Conservation (phyloP, 805 yeast genomes). For the Helenozyma rhizophorensis region DNA sequence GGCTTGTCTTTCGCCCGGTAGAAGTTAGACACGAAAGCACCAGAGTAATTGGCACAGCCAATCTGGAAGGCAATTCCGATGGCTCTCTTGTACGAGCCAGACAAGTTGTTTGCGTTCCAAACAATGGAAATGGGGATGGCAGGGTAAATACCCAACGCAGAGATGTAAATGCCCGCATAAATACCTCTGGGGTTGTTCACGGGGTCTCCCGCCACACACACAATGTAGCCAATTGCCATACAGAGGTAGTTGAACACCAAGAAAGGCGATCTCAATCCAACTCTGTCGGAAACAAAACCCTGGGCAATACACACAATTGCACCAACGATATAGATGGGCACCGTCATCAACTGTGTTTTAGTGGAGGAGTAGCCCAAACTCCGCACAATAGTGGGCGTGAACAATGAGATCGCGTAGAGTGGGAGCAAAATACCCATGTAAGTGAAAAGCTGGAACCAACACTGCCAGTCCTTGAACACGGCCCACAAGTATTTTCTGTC, state of each 20-base stretch:
- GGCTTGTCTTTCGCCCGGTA: conserved; percentile 23
- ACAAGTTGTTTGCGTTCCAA: conserved; percentile 31
- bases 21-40: conserved; percentile 29
- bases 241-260: conserved; percentile 17
- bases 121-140: conserved; percentile 25
- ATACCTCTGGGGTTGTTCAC: conserved; percentile 17
- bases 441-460: conserved; percentile 20
- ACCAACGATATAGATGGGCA: conserved; percentile 37
- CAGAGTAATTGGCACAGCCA: conserved; percentile 32
- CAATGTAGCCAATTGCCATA: conserved; percentile 26
- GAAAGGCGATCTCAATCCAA: conserved; percentile 25
- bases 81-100: conserved; percentile 30
- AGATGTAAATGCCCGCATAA: conserved; percentile 25
- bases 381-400: conserved; percentile 40
- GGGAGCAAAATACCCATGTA: conserved; percentile 25
- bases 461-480: conserved; percentile 21
- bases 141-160: conserved; percentile 23
- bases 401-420: conserved; percentile 36
- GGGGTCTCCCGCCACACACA: conserved; percentile 22
- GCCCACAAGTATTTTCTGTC: conserved; percentile 9
- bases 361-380: conserved; percentile 38
- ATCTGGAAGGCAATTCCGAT: conserved; percentile 34
- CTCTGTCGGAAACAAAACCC: conserved; percentile 21
- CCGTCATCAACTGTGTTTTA: conserved; percentile 38
- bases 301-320: conserved; percentile 22